Percentiles rank a stretch among this genome's conserved stretches.
phyloP scores from a whole-genome alignment of 495 filamentous ascomycete species.

The Aspergillus hancockii region DNA sequence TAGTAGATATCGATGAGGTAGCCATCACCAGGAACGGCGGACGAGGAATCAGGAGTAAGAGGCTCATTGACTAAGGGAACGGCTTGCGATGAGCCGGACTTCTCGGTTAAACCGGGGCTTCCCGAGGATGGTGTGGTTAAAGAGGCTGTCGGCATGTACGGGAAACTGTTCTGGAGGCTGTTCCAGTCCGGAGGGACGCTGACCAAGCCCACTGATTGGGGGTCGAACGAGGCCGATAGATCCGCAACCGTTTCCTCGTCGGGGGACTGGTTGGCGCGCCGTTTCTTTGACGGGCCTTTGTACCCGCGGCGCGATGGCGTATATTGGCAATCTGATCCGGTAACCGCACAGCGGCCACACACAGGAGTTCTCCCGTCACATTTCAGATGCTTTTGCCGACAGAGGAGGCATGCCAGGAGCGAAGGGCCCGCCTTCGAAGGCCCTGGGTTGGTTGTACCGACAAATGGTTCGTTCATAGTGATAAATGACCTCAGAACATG shows the following conservation, averaged over 20 bases:
- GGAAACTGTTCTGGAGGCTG: constrained; percentile 20
- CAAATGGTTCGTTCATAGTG: constrained; percentile 25
- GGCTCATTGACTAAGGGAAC: constrained; percentile 26
- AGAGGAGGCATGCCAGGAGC: constrained; percentile 55
- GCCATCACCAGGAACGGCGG: constrained; percentile 36
- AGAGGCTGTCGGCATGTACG: constrained; percentile 30
- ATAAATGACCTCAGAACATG: neutral
- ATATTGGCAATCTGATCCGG: constrained; percentile 41
- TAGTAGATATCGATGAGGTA: constrained; percentile 51
- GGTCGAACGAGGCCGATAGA: constrained; percentile 22
- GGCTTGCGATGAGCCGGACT: constrained; percentile 21
- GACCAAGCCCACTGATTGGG: constrained; percentile 18
- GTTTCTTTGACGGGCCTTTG: constrained; percentile 49
- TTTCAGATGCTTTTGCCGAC: constrained; percentile 62
- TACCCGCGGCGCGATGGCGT: constrained; percentile 51
- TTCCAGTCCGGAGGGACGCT: constrained; percentile 36
- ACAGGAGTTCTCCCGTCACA: constrained; percentile 45
- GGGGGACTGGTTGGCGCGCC: constrained; percentile 39
- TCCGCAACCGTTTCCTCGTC: constrained; percentile 32
- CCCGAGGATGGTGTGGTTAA: constrained; percentile 26
- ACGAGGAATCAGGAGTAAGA: constrained; percentile 45
- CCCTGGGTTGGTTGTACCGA: constrained; percentile 10
- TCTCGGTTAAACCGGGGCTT: constrained; percentile 29
- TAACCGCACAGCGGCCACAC: constrained; percentile 42
- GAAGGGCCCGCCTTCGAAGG: constrained; percentile 36